Conservation (phyloP, 2,329 filamentous ascomycete species). For the Pochonia chlamydosporia region DNA sequence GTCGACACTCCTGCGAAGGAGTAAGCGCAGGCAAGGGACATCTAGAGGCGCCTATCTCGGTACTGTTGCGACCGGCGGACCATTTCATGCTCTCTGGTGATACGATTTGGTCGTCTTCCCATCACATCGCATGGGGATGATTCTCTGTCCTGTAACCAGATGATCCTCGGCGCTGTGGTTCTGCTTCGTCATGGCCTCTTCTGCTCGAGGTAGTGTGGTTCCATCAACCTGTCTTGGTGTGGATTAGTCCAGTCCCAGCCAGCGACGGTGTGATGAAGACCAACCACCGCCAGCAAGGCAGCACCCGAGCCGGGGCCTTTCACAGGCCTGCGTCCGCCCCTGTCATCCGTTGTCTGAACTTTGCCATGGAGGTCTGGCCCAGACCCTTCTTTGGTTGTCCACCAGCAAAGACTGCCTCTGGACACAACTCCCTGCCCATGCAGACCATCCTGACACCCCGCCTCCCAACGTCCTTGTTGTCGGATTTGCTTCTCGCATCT, state of each 20-base stretch:
- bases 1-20: not conserved
- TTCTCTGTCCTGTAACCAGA: not conserved
- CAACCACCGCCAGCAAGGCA: slow-evolving; percentile 9
- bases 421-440: slow-evolving; percentile 15
- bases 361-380: slow-evolving; percentile 8
- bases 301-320: slow-evolving; percentile 3
- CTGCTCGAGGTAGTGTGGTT: not conserved
- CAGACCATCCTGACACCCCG: slow-evolving; percentile 17
- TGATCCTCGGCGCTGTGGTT: not conserved
- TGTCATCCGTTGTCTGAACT: slow-evolving; percentile 1
- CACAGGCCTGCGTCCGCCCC: not conserved
- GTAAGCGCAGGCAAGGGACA: not conserved
- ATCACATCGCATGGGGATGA: not conserved
- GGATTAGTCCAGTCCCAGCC: slow-evolving; percentile 2
- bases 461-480: slow-evolving; percentile 23
- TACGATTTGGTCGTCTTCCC: not conserved
- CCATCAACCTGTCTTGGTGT: not conserved
- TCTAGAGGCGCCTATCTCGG: not conserved
- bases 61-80: not conserved
- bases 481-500: slow-evolving; percentile 20
- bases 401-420: slow-evolving; percentile 8
- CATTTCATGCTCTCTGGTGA: not conserved
- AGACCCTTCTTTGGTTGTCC: slow-evolving; percentile 13
- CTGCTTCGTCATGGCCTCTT: not conserved
- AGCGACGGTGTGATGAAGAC: slow-evolving; percentile 5